phyloP scores from a whole-genome alignment of 2,329 filamentous ascomycete genomes.

The Geoglossum cookeanum region DNA sequence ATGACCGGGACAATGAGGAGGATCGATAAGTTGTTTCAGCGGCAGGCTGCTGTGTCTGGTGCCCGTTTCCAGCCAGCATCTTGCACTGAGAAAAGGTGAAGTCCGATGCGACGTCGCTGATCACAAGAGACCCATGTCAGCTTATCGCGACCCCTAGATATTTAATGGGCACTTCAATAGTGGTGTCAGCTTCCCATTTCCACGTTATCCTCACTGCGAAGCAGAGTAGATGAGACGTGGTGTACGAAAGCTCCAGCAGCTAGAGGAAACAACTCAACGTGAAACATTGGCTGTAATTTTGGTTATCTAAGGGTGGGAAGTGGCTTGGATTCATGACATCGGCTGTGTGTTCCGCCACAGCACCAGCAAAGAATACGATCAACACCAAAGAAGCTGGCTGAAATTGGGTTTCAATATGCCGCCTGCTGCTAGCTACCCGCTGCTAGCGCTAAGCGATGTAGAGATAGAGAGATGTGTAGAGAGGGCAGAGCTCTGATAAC shows the following conservation, averaged over 20 bases:
- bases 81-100: constrained; percentile 51
- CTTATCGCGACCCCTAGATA: constrained; percentile 2
- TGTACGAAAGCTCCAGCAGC: background rate
- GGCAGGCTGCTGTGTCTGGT: constrained; percentile 20
- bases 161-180: background rate
- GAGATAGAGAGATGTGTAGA: background rate
- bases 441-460: background rate
- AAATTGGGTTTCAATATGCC: background rate
- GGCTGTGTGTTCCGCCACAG: background rate
- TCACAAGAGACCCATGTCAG: constrained; percentile 27
- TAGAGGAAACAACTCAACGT: background rate
- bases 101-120: constrained; percentile 55
- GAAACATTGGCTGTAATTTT: background rate
- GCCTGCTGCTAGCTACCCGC: no score
- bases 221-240: background rate
- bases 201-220: background rate
- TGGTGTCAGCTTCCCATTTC: background rate
- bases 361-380: background rate
- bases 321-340: background rate
- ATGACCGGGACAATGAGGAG: constrained; percentile 10
- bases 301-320: background rate
- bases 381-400: background rate
- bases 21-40: constrained; percentile 16
- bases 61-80: constrained; percentile 36
- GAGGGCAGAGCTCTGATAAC: background rate